Conservation (phyloP, 805 yeast genomes). For the Zygotorulaspora chibaensis region DNA sequence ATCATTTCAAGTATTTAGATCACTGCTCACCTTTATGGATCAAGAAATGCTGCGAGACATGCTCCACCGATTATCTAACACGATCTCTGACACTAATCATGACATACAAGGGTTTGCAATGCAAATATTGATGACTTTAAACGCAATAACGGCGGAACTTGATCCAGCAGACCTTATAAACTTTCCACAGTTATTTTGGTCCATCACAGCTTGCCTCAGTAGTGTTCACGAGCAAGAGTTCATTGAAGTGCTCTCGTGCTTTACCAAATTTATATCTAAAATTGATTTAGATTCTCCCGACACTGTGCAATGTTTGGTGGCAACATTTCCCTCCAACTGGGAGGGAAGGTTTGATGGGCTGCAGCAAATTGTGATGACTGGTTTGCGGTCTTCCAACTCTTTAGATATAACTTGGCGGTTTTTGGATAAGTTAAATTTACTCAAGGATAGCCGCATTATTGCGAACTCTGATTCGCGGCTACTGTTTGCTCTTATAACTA, state of each 20-base stretch:
- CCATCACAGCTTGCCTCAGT: slow-evolving; percentile 82
- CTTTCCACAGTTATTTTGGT: slow-evolving; percentile 95
- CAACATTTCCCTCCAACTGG: slow-evolving; percentile 94
- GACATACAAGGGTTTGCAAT: slow-evolving; percentile 96
- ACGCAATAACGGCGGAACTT: slow-evolving; percentile 84
- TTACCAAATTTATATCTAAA: slow-evolving; percentile 78
- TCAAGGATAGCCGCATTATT: slow-evolving; percentile 71
- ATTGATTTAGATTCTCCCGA: slow-evolving; percentile 83
- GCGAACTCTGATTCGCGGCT: slow-evolving; percentile 68
- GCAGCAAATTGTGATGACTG: slow-evolving; percentile 73
- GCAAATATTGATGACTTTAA: slow-evolving; percentile 94
- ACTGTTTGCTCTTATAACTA: slow-evolving; percentile 67
- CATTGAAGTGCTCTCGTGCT: slow-evolving; percentile 76
- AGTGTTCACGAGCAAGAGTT: slow-evolving; percentile 92
- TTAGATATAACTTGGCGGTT: slow-evolving; percentile 73
- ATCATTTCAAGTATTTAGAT: slow-evolving; percentile 88
- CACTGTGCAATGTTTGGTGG: slow-evolving; percentile 73
- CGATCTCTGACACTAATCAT: slow-evolving; percentile 80
- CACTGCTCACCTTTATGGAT: slow-evolving; percentile 74
- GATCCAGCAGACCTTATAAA: slow-evolving; percentile 73
- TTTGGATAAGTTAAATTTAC: slow-evolving; percentile 61
- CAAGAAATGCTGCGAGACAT: slow-evolving; percentile 87
- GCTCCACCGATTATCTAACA: slow-evolving; percentile 88
- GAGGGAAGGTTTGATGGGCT: slow-evolving; percentile 90
- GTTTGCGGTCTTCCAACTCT: slow-evolving; percentile 75